Percentiles rank a stretch among this genome's conserved stretches.
Evolutionary conservation across 257 asterid species (phyloP).

Genomic region (Scutellaria minor): DNA sequence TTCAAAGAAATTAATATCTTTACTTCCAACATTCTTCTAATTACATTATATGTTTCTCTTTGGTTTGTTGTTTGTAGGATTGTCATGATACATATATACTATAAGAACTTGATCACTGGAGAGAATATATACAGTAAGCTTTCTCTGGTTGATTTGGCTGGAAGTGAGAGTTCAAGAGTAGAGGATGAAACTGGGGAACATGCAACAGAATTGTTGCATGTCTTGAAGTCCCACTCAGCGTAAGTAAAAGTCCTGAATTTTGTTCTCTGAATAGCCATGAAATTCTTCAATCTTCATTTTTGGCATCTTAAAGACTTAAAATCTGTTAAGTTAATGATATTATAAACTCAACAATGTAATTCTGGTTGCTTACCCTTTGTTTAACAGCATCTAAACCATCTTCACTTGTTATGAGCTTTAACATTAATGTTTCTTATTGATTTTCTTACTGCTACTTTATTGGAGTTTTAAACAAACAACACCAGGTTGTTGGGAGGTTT

Average conservation of each 20-base stretch:
- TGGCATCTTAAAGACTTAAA: conserved; percentile 24
- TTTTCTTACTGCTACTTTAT: conserved; percentile 24
- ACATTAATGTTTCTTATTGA: conserved; percentile 20
- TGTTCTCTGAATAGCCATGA: conserved; percentile 28
- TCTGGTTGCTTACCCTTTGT: conserved; percentile 17
- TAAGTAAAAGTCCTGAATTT: conserved; percentile 51
- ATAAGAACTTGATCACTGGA: conserved; percentile 85
- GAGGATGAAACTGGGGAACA: conserved; percentile 80
- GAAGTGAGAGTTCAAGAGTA: conserved; percentile 61
- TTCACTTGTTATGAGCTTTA: conserved; percentile 30
- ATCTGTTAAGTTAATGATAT: conserved; percentile 7
- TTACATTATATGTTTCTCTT: conserved; percentile 24
- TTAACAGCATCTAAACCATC: conserved; percentile 22
- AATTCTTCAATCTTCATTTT: conserved; percentile 28
- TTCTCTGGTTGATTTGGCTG: conserved; percentile 95
- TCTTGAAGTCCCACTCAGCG: conserved; percentile 92
- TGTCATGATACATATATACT: conserved; percentile 79
- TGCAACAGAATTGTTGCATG: conserved; percentile 89
- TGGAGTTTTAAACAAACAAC: conserved; percentile 2
- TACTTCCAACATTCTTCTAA: conserved; percentile 19
- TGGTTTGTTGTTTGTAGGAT: conserved; percentile 61
- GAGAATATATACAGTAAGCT: conserved; percentile 89
- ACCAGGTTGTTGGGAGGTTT: conserved; percentile 11
- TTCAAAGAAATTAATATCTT: conserved; percentile 21
- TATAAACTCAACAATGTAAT: conserved; percentile 6